Conservation (phyloP, 2,329 filamentous ascomycete genomes). For the Fusarium sp. region DNA sequence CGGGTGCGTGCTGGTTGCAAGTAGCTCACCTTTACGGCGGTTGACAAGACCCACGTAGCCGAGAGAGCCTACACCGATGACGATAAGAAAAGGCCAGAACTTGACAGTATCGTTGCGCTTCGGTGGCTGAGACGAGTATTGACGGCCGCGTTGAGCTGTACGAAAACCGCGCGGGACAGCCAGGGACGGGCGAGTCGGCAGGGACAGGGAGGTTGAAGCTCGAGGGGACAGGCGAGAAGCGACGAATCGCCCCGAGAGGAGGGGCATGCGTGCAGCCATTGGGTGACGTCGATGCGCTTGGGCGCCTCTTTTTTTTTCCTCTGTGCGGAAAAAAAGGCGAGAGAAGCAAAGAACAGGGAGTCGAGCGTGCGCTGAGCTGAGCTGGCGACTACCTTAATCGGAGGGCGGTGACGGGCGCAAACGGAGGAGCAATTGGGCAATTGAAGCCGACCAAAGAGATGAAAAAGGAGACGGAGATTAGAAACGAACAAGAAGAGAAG, state of each 20-base stretch:
- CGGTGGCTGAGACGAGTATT: conserved; percentile 56
- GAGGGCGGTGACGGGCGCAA: conserved; percentile 22
- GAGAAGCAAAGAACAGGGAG: neutral
- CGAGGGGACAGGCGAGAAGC: conserved; percentile 33
- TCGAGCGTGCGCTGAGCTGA: neutral
- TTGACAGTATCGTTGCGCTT: conserved; percentile 54
- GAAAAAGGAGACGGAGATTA: conserved; percentile 2
- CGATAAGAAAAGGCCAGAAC: conserved; percentile 64
- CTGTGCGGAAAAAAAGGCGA: neutral
- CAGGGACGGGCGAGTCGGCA: conserved; percentile 7
- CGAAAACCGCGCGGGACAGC: conserved; percentile 25
- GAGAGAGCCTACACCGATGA: conserved; percentile 58
- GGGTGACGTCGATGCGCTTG: conserved; percentile 18
- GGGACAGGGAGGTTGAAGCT: conserved; percentile 18
- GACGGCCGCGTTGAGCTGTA: conserved; percentile 37
- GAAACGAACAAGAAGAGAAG: neutral
- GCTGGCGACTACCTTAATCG: conserved; percentile 18
- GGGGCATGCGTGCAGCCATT: conserved; percentile 48
- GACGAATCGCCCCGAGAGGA: conserved; percentile 41
- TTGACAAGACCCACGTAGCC: conserved; percentile 62
- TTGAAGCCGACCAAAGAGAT: neutral
- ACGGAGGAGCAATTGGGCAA: conserved; percentile 5
- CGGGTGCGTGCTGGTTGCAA: neutral
- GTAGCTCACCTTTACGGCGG: conserved; percentile 55
- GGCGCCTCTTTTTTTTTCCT: neutral